Evolutionary conservation across 345 rosid genomes (phyloP), one percentile per base, ranked within the genome.

Genomic region (Melastoma malabathricum): DNA sequence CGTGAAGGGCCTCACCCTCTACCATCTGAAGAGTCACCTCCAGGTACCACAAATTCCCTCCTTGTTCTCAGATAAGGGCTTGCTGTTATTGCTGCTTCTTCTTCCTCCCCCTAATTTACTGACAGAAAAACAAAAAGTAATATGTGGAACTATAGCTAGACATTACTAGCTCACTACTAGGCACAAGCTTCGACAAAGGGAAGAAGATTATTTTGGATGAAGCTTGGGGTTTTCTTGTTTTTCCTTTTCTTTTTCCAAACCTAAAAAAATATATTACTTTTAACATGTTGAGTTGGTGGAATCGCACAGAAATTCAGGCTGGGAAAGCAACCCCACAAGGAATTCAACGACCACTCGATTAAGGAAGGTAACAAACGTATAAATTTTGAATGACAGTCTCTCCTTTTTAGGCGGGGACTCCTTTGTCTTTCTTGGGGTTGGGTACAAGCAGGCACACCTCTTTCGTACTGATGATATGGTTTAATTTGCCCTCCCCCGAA

Each of bases 11-110:
- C 99, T 93, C 64, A 93, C 99, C 46, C 99, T 93, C 72, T 93
- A 93, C 77, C 99, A 93, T 73, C 94, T 93, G 68, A 93, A 93
- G 82, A 93, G 99, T 70, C 99, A 93, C 72, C 99, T 93, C 69
- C 99, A 93, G 96, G 99, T 93, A 34, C 41, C 50, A 17, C 23
- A 10, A 10, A 3, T n/a, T 44, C 15, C 70, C 67, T 60, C 50
- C 20, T 18, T 45, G 44, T n/a, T 52, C 4, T 2, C 4, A 22
- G 4, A 22, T 22, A 2, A 22, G 25, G 25, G 25, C 2, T 22
- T 22, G 2, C 38, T 31, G 7, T 1, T n/a, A n/a, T n/a, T 31
- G 7, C 38, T 31, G 7, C 38, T 31, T 31, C 38, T 31, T 31
- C 10, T 31, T 31, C 38, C 5, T 34, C 12, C 12, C 12, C 12